Evolutionary conservation across 176 grass and related monocot genomes (phyloP).

Genomic region (Aegilops bicornis): DNA sequence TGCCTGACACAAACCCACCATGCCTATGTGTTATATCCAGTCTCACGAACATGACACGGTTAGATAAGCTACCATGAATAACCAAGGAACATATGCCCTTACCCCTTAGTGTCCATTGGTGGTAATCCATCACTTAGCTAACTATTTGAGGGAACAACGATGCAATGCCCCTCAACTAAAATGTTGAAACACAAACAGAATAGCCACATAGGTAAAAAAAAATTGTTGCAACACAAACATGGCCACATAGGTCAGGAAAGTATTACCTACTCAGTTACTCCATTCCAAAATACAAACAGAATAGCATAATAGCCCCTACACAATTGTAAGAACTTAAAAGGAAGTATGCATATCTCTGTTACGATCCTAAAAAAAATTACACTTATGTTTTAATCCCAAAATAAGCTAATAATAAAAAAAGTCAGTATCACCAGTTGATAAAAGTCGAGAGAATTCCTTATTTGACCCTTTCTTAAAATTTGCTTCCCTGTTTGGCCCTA

Average conservation of each 20-base stretch:
- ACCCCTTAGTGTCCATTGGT: background rate
- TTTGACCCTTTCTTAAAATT: no score
- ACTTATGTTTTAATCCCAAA: background rate
- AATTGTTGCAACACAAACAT: background rate
- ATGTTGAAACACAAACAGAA: constrained; percentile 4
- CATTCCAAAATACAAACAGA: background rate
- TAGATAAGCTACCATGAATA: constrained; percentile 18
- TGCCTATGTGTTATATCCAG: background rate
- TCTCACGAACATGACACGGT: background rate
- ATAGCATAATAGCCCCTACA: background rate
- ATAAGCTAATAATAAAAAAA: constrained; percentile 10
- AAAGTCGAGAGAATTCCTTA: background rate
- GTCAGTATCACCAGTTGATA: background rate
- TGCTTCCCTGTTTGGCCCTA: no score
- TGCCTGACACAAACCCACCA: background rate
- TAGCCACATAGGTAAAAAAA: background rate
- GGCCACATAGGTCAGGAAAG: background rate
- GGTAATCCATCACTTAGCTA: constrained; percentile 1
- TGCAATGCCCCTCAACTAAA: background rate
- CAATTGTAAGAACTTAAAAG: background rate
- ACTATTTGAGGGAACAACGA: background rate
- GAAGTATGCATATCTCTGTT: background rate
- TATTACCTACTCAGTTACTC: background rate
- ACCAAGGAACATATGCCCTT: background rate
- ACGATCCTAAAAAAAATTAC: background rate